Evolutionary conservation across 768 basidiomycete genomes (phyloP).

Genomic region (Leucosporidium creatinivorum): DNA sequence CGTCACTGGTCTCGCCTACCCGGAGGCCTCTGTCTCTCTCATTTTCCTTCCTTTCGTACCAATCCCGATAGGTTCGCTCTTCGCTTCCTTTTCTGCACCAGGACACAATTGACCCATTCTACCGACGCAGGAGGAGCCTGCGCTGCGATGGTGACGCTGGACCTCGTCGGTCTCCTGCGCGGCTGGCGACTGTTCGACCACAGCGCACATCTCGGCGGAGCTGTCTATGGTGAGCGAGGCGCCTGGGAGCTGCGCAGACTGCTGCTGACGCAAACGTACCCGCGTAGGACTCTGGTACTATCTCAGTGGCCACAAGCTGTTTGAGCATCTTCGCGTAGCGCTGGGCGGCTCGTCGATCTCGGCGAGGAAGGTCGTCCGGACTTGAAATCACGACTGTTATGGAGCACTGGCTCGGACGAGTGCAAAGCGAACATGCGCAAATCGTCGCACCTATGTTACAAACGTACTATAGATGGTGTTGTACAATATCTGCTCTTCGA

Average conservation of each 20-base stretch:
- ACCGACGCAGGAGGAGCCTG: constrained; percentile 22
- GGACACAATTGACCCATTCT: constrained; percentile 29
- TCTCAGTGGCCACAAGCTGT: neutral
- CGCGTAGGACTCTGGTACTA: neutral
- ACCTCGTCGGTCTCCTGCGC: constrained; percentile 19
- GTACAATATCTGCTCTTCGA: no score
- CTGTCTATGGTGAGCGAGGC: neutral
- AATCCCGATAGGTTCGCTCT: constrained; percentile 20
- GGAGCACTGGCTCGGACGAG: no score
- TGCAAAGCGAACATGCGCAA: no score
- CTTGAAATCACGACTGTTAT: no score
- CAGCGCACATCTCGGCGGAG: constrained; percentile 24
- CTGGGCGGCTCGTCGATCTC: neutral
- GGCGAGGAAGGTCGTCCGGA: no score
- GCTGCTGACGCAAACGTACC: no score
- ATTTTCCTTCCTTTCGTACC: constrained; percentile 34
- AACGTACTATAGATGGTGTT: no score
- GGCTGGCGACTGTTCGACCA: constrained; percentile 33
- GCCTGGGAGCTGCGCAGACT: no score
- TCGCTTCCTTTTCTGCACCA: constrained; percentile 14
- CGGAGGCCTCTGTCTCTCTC: constrained; percentile 24
- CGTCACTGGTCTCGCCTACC: constrained; percentile 29
- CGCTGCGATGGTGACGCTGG: constrained; percentile 14
- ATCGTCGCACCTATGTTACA: no score
- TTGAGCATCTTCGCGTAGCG: constrained; percentile 2